Conservation (phyloP, 2,329 filamentous ascomycete genomes). For the Scolecobasidium constrictum region DNA sequence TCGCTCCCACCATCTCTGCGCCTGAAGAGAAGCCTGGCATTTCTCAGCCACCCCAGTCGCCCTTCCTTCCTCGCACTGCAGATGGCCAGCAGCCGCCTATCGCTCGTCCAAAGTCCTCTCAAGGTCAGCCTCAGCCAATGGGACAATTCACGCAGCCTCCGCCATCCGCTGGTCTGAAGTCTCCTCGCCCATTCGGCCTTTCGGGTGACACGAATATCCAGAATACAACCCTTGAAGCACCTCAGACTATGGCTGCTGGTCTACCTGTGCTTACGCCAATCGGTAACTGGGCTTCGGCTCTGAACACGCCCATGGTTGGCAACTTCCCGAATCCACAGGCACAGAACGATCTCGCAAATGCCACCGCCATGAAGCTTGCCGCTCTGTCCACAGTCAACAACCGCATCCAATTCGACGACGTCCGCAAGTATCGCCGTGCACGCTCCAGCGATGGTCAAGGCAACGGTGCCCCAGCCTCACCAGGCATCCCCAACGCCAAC, state of each 20-base stretch:
- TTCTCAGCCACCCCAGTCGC: conserved; percentile 60
- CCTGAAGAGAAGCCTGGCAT: conserved; percentile 52
- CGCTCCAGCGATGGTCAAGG: conserved; percentile 75
- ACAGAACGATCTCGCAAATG: conserved; percentile 92
- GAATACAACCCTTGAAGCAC: conserved; percentile 67
- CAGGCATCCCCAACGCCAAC: conserved; percentile 56
- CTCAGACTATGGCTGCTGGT: conserved; percentile 57
- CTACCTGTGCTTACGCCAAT: conserved; percentile 81
- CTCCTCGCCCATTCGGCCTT: conserved; percentile 61
- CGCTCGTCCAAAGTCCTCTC: conserved; percentile 65
- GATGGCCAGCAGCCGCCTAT: conserved; percentile 42
- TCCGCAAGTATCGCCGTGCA: conserved; percentile 87
- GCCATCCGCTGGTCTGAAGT: conserved; percentile 66
- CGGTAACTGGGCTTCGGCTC: conserved; percentile 97
- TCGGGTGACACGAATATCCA: conserved; percentile 62
- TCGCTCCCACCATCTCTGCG: conserved; percentile 62
- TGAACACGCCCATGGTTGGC: conserved; percentile 90
- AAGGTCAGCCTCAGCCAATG: conserved; percentile 60
- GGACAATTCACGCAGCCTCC: conserved; percentile 86
- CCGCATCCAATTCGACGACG: conserved; percentile 90
- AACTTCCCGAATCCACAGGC: conserved; percentile 57
- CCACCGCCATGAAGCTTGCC: conserved; percentile 96
- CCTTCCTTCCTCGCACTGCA: conserved; percentile 55
- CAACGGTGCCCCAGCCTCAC: conserved; percentile 45
- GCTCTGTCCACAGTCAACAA: conserved; percentile 97